Percentiles rank a stretch among this genome's conserved stretches.
phyloP scores from a whole-genome alignment of 1,284 basidiomycete species.

The Papiliotrema nemorosa region DNA sequence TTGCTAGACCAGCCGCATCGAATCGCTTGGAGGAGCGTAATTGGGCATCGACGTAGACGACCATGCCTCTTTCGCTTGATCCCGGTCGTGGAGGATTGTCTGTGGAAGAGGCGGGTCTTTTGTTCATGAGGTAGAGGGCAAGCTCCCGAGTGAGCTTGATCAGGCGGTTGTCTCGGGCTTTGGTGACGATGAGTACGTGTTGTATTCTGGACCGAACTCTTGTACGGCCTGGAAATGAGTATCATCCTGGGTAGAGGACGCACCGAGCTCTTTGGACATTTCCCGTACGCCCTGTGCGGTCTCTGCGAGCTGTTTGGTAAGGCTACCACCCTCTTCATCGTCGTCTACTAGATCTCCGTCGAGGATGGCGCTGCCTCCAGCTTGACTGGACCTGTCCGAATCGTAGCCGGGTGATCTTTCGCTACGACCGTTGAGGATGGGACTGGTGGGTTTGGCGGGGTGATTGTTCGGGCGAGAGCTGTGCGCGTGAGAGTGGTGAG shows the following conservation, averaged over 20 bases:
- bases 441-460: not conserved
- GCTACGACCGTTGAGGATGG: conserved; percentile 6
- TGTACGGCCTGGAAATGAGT: conserved; percentile 65
- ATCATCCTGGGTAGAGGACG: conserved; percentile 39
- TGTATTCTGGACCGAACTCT: conserved; percentile 88
- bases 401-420: conserved; percentile 21
- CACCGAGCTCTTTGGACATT: conserved; percentile 97
- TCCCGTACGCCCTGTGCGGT: conserved; percentile 96
- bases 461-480: conserved; percentile 1
- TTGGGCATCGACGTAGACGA: conserved; percentile 85
- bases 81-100: conserved; percentile 4
- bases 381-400: conserved; percentile 27
- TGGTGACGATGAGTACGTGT: conserved; percentile 92
- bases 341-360: conserved; percentile 37
- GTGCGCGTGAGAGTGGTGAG: not conserved
- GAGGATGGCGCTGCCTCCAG: conserved; percentile 15
- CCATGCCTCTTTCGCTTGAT: conserved; percentile 24
- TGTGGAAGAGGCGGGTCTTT: conserved; percentile 36
- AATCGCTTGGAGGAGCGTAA: conserved; percentile 88
- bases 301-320: conserved; percentile 91
- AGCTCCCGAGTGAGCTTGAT: conserved; percentile 93
- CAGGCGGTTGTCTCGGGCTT: conserved; percentile 93
- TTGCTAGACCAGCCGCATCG: conserved; percentile 82
- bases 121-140: conserved; percentile 86
- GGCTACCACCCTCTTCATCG: conserved; percentile 61